Evolutionary conservation across 2,329 filamentous ascomycete genomes (phyloP).

Genomic region (Alternaria gansuensis): DNA sequence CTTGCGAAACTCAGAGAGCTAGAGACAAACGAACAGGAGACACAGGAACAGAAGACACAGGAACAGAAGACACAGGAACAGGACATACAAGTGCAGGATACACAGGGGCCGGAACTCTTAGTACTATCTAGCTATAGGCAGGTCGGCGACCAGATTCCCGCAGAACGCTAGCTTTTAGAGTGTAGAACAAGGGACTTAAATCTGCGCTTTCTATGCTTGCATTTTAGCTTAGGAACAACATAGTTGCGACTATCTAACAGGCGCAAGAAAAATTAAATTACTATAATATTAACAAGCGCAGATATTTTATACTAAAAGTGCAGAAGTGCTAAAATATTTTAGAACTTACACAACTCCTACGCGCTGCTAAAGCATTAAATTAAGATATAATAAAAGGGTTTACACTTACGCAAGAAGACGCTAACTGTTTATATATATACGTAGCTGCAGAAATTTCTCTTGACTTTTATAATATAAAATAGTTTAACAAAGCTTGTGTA

Average conservation of each 20-base stretch:
- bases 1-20: neutral
- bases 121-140: neutral
- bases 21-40: no score
- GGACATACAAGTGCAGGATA: neutral
- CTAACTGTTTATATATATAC: conserved; percentile 6
- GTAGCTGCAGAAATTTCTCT: conserved; percentile 7
- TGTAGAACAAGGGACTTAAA: conserved; percentile 20
- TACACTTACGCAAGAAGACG: conserved; percentile 1
- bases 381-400: conserved; percentile 12
- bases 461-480: conserved; percentile 1
- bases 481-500: neutral
- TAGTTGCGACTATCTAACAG: conserved; percentile 13
- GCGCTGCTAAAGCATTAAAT: neutral
- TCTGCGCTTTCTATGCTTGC: conserved; percentile 7
- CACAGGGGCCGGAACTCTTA: neutral
- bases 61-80: no score
- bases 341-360: conserved; percentile 14
- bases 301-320: conserved; percentile 17
- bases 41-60: no score
- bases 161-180: neutral
- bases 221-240: conserved; percentile 14
- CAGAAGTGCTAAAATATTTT: conserved; percentile 1
- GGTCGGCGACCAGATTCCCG: neutral
- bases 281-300: conserved; percentile 4
- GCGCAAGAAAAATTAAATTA: neutral